Evolutionary conservation across 768 basidiomycete species (phyloP), one percentile per base, ranked within the genome.

Genomic region (Austroboletus festivus): DNA sequence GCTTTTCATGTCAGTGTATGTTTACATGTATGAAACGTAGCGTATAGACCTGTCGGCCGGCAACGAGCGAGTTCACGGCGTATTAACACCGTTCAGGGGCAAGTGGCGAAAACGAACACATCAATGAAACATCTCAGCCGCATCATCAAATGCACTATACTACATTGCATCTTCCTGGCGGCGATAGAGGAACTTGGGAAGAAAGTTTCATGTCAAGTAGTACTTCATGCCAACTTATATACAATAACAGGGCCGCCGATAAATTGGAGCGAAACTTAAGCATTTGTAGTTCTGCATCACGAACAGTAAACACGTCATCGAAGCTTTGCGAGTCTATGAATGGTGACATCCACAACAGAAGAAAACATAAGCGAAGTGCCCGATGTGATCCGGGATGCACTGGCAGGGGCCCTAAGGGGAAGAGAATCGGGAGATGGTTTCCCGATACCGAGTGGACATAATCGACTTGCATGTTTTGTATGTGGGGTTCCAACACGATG

Each of bases 21-120:
- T 4, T 11, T 33, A 33, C 12, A 46, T 37, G 44, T n/a, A 44
- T 26, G 41, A 24, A 38, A 37, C 35, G 46, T 34, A 21, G 44
- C 46, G 39, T 23, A 50, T 40, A 60, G 54, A 53, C 12, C 5
- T 5, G 31, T 13, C 31, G 31, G 31, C 42, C 38, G 13, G 44
- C 33, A 23, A 46, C 18, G 19, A 31, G 19, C 21, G 38, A 52
- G 47, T 52, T 56, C 51, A 53, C 46, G 51, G 56, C 31, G 55
- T 64, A 58, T 33, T 33, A 33, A 61, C 57, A 53, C 55, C 55
- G 57, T 51, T 59, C 57, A 59, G 64, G 61, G 57, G 57, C 61
- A 51, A 33, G 7, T 33, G 31, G 53, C 53, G 49, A 53, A 44
- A 47, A 54, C 51, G 18, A 18, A 42, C 50, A 46, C 35, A 18